Base-by-base conservation (phyloP, 768 basidiomycete genomes). In the Psilocybe sp. region DNA sequence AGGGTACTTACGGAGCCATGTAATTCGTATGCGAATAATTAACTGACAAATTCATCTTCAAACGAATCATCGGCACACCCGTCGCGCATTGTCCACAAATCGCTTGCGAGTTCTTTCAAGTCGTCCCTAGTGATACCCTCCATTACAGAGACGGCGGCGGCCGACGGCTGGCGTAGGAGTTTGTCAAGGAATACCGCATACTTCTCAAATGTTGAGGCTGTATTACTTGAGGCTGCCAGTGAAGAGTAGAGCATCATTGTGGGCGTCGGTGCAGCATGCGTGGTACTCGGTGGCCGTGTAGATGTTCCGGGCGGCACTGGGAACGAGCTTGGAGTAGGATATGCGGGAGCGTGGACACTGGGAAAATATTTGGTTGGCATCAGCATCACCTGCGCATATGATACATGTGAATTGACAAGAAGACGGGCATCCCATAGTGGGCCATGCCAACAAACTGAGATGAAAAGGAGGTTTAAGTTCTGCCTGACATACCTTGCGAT, bases 251-350 rank as follows among this genome's bases (percentile, higher is more conserved):
- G 51, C 2, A n/a, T 34, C 9, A 28, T 32, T 20, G 20, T 37
- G 12, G 40, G 34, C 28, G 42, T 20, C 3, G 8, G n/a, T 6
- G 19, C 46, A 39, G n/a, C 11, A 20, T 12, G n/a, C 13, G 20
- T n/a, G 46, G 36, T 40, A 43, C 19, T 36, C 23, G 43, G 19
- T n/a, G 43, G 19, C 31, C 43, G 43, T 28, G 23, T 28, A 28
- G 43, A 44, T 45, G 36, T 36, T 44, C 31, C 39, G 28, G 18
- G 20, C 42, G 40, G 34, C 16, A 40, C 42, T 46, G 84, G 84
- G 60, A 81, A 85, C 6, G 85, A 84, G 28, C 75, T 74, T 6
- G 83, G 79, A 14, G 85, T 62, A 7, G 85, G 82, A 58, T 79
- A 87, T n/a, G 76, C 64, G 7, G 72, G 64, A 4, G 73, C 65